Base-by-base conservation (phyloP, 2,329 filamentous ascomycete species). In the Sordariomycetes sp. region DNA sequence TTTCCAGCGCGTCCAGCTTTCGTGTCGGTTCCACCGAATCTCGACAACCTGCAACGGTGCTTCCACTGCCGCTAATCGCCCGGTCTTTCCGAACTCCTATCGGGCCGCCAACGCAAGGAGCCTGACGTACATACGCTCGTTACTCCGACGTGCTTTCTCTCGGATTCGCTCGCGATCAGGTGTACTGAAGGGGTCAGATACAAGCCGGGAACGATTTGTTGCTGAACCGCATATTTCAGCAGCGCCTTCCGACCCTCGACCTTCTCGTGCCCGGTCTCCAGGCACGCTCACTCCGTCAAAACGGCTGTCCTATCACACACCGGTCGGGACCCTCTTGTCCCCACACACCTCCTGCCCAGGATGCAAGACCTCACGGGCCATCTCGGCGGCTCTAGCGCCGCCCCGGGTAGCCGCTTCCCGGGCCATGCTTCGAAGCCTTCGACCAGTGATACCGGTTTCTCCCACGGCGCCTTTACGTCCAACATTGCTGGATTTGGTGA, bases 401-500 rank as follows among this genome's bases (percentile, higher is more conserved):
- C 72, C 67, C 75, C 72, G 65, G 76, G 67, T 65, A 60, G 59
- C 70, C 88, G 82, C 74, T 86, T 86, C 65, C 76, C 75, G 48
- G 84, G 85, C 63, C 83, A 87, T 66, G 82, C 83, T 61, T 89
- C 88, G 58, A 95, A 95, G 76, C 85, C 89, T 61, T 87, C 87
- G 62, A 89, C 82, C 71, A 84, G 89, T 68, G 87, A 91, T 65
- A 94, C 89, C 53, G 90, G 90, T 62, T 95, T 96, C 73, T 95
- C 91, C 54, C 90, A 96, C 69, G 90, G 89, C 62, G 90, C 91
- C 59, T 96, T 95, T 73, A 85, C 85, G 67, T 92, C 89, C 58
- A 50, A 50, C 73, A 79, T 90, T 63, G 80, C 82, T 64, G 88
- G 89, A 60, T 96, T 95, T 67, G 86, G 85, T 62, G 90, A 96